Evolutionary conservation across 345 rosid species (phyloP), one percentile per base, ranked within the genome.

Genomic region (Cardamine resedifolia): DNA sequence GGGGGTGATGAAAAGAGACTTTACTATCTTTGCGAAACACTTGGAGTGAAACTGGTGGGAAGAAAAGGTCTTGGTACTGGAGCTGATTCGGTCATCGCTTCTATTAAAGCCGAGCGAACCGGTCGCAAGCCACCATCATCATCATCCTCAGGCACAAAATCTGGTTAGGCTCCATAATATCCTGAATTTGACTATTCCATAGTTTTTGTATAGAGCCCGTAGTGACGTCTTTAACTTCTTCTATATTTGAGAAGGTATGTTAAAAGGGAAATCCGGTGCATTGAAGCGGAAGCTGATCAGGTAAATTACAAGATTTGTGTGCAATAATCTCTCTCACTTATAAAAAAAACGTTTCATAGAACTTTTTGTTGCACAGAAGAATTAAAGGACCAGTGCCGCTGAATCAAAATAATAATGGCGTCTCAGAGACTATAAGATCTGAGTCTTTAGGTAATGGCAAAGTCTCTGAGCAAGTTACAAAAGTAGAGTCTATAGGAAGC

Each of bases 1-100:
- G 98, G 99, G 36, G 99, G 96, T 71, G 99, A 95, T 82, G 93
- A 88, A 61, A 84, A 82, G 89, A 86, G 99, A 81, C 77, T 91
- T 73, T 30, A 87, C 76, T 84, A 85, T 66, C 93, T 95, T 33
- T 83, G 86, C 21, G 99, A 91, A 70, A 91, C 87, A 61, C 84
- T 91, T 57, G 96, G 96, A 61, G 88, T 95, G 76, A 95, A 95
- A 78, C 77, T 95, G 73, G 77, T 95, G 19, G 98, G 99, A 49
- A 87, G 99, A 80, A 95, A 91, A 81, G 93, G 98, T 70, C 78
- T 92, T 80, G 96, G 98, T 2, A 72, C 92, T 64, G 72, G 83
- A 70, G 96, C 92, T 74, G 97, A 95, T 81, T 83, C 90, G 14
- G 88, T 91, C 30, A 88, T 91, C 34, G 88, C 96, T 79, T 83